Conservation (phyloP, 2,329 filamentous ascomycete species). For the Rhinocladiella similis region DNA sequence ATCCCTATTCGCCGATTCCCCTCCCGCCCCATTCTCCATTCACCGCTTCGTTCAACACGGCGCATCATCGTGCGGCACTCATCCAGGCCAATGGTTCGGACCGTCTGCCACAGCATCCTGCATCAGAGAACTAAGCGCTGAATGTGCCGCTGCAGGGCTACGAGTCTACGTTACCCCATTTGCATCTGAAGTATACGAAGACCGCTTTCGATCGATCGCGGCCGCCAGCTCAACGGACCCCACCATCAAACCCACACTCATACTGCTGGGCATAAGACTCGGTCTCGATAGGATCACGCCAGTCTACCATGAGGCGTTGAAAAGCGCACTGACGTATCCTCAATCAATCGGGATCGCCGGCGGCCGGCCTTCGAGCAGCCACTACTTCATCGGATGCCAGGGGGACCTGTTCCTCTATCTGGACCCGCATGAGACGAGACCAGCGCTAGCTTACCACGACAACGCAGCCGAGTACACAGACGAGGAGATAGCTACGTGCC, state of each 20-base stretch:
- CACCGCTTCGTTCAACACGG: constrained; percentile 92
- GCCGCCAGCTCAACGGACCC: constrained; percentile 55
- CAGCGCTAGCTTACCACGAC: constrained; percentile 66
- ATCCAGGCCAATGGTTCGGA: constrained; percentile 97
- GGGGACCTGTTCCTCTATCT: constrained; percentile 87
- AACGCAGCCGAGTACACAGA: constrained; percentile 53
- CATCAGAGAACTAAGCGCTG: constrained; percentile 77
- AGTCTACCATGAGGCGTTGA: constrained; percentile 93
- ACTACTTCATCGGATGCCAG: constrained; percentile 73
- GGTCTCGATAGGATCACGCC: constrained; percentile 94
- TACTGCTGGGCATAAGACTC: constrained; percentile 83
- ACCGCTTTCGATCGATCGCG: constrained; percentile 78
- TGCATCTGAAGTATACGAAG: constrained; percentile 88
- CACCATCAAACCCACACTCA: constrained; percentile 79
- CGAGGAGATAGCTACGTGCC: constrained; percentile 79
- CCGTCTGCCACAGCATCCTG: constrained; percentile 94
- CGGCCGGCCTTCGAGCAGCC: constrained; percentile 86
- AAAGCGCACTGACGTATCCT: constrained; percentile 77
- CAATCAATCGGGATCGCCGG: constrained; percentile 97
- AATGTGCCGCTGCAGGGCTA: constrained; percentile 61
- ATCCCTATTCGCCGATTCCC: constrained; percentile 82
- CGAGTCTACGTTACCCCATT: constrained; percentile 88
- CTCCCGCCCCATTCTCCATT: constrained; percentile 85
- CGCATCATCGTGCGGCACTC: constrained; percentile 82
- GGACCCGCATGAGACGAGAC: constrained; percentile 85